Evolutionary conservation across 306 rosid species (phyloP).

Genomic region (Rosa rugosa): DNA sequence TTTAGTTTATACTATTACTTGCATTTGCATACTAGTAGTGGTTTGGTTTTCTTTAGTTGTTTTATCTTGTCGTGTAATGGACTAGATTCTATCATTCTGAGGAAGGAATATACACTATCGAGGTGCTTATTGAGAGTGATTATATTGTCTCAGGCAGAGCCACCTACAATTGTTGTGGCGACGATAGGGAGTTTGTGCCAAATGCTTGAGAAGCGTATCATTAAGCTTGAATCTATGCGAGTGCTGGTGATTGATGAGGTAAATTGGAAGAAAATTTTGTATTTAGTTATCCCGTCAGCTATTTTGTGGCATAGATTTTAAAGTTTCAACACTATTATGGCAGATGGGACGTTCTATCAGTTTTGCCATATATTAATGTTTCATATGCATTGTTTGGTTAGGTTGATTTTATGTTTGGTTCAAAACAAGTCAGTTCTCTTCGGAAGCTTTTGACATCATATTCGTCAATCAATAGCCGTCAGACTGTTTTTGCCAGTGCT

Average conservation of each 20-base stretch:
- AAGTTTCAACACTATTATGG: conserved; percentile 5
- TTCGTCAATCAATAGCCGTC: conserved; percentile 68
- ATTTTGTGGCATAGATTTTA: background rate
- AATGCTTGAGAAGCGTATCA: conserved; percentile 62
- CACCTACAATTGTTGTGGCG: conserved; percentile 82
- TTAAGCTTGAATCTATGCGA: conserved; percentile 63
- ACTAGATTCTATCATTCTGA: conserved; percentile 9
- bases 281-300: background rate
- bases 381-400: conserved; percentile 29
- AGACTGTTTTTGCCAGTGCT: conserved; percentile 93
- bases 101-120: background rate
- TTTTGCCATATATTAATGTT: background rate
- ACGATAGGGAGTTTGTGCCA: conserved; percentile 84
- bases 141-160: conserved; percentile 70
- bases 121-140: too few species aligned
- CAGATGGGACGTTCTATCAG: background rate
- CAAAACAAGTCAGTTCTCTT: conserved; percentile 80
- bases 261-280: background rate
- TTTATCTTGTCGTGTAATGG: background rate
- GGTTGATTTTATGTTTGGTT: conserved; percentile 94
- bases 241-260: conserved; percentile 95
- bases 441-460: conserved; percentile 82
- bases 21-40: background rate
- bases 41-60: background rate
- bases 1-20: background rate